Evolutionary conservation across 371 early-diverging fungal species (phyloP).

Genomic region (Nematocida homosporus): DNA sequence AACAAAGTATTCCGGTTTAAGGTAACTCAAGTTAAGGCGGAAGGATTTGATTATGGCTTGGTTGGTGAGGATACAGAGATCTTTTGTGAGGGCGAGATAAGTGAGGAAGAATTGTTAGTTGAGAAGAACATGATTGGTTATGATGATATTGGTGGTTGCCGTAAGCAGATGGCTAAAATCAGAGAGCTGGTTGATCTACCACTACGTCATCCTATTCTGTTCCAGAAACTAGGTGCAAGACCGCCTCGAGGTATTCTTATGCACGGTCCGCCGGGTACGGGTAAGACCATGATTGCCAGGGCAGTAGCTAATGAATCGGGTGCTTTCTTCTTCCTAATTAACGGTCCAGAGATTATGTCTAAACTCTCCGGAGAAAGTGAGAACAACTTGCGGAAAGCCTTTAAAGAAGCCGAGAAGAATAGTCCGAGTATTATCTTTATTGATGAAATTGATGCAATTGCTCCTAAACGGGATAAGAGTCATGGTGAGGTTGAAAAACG

Average conservation of each 20-base stretch:
- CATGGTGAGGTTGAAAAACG: constrained; percentile 98
- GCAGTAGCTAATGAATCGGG: constrained; percentile 89
- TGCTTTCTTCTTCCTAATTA: constrained; percentile 90
- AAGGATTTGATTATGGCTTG: constrained; percentile 39
- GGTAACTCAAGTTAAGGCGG: constrained; percentile 76
- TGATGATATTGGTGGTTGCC: constrained; percentile 96
- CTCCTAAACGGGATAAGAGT: constrained; percentile 98
- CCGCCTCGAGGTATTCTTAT: constrained; percentile 92
- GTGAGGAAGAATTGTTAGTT: constrained; percentile 94
- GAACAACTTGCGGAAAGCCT: constrained; percentile 91
- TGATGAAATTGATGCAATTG: constrained; percentile 98
- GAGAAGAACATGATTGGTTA: constrained; percentile 89
- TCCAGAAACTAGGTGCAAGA: constrained; percentile 94
- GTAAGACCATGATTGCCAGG: constrained; percentile 88
- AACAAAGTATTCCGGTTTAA: constrained; percentile 97
- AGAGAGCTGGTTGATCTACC: constrained; percentile 96
- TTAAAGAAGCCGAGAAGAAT: constrained; percentile 93
- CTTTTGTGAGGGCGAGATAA: constrained; percentile 89
- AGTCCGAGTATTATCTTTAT: constrained; percentile 95
- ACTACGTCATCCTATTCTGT: constrained; percentile 90
- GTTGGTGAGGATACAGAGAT: constrained; percentile 90
- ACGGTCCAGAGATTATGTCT: constrained; percentile 97
- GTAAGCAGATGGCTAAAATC: constrained; percentile 97
- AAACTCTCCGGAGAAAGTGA: constrained; percentile 98
- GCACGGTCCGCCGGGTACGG: constrained; percentile 94